phyloP scores from a whole-genome alignment of 1,284 basidiomycete species.

The Cutaneotrichosporon sp. region DNA sequence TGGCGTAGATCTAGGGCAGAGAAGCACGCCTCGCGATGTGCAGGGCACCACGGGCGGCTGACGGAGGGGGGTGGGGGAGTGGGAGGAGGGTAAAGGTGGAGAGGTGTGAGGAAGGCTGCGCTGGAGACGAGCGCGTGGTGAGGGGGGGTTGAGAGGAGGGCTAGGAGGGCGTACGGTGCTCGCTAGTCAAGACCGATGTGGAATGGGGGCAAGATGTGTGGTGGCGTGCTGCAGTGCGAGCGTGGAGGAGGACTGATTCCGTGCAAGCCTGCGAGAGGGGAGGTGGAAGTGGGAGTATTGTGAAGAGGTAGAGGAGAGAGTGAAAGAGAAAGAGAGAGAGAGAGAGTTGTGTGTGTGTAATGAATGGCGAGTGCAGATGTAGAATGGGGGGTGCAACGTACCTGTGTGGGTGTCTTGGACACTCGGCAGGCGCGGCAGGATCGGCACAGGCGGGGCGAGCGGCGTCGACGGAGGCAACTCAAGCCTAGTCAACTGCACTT shows the following conservation, averaged over 20 bases:
- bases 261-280: no score
- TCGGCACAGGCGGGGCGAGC: neutral
- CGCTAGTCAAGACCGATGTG: no score
- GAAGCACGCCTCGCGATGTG: no score
- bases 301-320: neutral
- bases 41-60: neutral
- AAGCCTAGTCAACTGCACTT: neutral
- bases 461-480: neutral
- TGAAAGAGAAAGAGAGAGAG: slow-evolving; percentile 1
- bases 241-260: neutral
- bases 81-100: no score
- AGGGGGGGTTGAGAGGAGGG: no score
- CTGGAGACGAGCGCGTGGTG: no score
- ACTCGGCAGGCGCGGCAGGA: neutral
- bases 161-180: no score
- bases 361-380: neutral
- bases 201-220: neutral
- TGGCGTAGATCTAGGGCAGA: neutral
- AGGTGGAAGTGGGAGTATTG: no score
- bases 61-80: neutral
- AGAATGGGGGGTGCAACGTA: neutral
- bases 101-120: no score
- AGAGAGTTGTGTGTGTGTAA: neutral
- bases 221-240: neutral
- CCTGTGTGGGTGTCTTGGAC: no score